Evolutionary conservation across 1,284 basidiomycete genomes (phyloP), one percentile per base, ranked within the genome.

Genomic region (Naganishia sp.): DNA sequence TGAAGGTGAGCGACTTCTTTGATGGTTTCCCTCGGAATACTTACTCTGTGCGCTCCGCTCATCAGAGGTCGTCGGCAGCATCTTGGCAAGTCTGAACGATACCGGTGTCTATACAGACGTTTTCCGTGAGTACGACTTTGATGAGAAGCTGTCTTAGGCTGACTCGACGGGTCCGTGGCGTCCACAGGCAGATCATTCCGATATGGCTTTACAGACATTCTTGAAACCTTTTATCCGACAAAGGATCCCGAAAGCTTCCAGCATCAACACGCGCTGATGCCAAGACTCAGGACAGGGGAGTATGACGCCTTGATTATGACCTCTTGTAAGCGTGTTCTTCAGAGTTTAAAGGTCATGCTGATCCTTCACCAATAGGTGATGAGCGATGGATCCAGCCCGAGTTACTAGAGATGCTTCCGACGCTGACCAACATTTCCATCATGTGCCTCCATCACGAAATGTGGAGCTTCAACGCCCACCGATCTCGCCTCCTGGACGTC

Each of bases 271-370:
- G 3, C 23, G 0, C 17, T 61, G 47, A 28, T 39, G 45, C 35
- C 58, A 25, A 61, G 41, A 35, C 47, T 61, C 6, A 32, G 28
- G 23, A 23, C 21, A n/a, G 47, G 58, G 42, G 58, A 61, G 17
- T 61, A 61, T 39, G 58, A 61, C 41, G 58, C 58, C 7, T 61
- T 61, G 58, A 43, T 61, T n/a, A 50, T 61, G 58, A 61, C 58
- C n/a, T 61, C 58, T 18, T 61, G 58, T 61, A 42, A 25, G 58
- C 21, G 10, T 21, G 15, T 18, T 49, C n/a, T 41, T 6, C 25
- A 25, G 2, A n/a, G 13, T 41, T 23, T 3, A 35, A 17, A 5
- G 21, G 23, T 47, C 17, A 23, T 23, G 18, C 35, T 41, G 2
- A 25, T 25, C 41, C 28, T 5, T n/a, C 32, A 49, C 23, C 2